phyloP scores from a whole-genome alignment of 2,329 filamentous ascomycete species.

The Aureobasidium sp. region DNA sequence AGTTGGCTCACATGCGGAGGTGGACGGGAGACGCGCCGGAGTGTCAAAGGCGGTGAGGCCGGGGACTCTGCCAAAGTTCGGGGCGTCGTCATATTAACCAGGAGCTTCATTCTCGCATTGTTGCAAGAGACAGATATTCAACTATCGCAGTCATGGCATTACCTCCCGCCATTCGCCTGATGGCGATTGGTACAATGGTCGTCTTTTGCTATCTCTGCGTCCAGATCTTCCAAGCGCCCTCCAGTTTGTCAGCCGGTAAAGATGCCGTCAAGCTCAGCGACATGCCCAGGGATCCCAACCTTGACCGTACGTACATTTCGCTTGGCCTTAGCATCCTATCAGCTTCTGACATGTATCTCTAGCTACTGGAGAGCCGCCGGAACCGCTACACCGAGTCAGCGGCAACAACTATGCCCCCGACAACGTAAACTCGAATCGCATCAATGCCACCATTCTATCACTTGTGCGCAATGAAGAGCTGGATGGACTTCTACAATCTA shows the following conservation, averaged over 20 bases:
- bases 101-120: not conserved
- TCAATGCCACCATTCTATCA: slow-evolving; percentile 92
- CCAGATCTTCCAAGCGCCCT: slow-evolving; percentile 71
- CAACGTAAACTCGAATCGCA: slow-evolving; percentile 79
- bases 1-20: not conserved
- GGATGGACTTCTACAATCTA: slow-evolving; percentile 83
- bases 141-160: slow-evolving; percentile 72
- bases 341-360: slow-evolving; percentile 25
- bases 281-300: slow-evolving; percentile 82
- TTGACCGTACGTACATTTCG: slow-evolving; percentile 74
- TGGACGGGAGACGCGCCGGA: slow-evolving; percentile 3
- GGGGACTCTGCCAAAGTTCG: slow-evolving; percentile 6
- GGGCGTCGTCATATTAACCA: slow-evolving; percentile 15
- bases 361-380: slow-evolving; percentile 89
- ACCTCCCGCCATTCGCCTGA: slow-evolving; percentile 83
- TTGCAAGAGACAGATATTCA: not conserved
- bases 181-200: slow-evolving; percentile 75
- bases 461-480: slow-evolving; percentile 95
- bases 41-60: slow-evolving; percentile 14
- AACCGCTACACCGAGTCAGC: slow-evolving; percentile 72
- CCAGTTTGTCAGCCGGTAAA: slow-evolving; percentile 38
- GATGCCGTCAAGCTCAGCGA: slow-evolving; percentile 53
- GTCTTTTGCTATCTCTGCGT: slow-evolving; percentile 84
- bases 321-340: not conserved
- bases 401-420: slow-evolving; percentile 82